phyloP scores from a whole-genome alignment of 306 rosid genomes.

The Prunus mongolica region DNA sequence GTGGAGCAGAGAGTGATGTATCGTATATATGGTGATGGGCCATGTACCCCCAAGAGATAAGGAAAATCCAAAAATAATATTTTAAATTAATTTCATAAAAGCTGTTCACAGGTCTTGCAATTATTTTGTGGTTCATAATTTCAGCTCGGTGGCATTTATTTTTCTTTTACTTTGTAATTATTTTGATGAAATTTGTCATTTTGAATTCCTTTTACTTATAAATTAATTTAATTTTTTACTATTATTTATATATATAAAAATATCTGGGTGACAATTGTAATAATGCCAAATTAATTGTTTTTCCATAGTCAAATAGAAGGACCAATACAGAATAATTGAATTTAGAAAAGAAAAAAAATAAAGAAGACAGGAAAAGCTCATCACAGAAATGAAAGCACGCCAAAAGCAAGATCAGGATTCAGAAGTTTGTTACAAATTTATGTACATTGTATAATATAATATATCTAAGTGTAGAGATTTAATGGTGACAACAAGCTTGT shows the following conservation, averaged over 20 bases:
- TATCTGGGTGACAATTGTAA: not conserved
- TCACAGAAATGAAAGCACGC: not conserved
- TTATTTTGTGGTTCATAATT: too few relatives aligned
- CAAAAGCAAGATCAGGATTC: not conserved
- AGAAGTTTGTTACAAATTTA: not conserved
- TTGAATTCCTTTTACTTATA: not conserved
- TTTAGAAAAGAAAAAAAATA: too few relatives aligned
- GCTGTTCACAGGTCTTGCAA: not conserved
- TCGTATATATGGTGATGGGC: not conserved
- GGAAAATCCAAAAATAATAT: not conserved
- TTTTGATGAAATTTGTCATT: not conserved
- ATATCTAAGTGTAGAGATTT: not conserved
- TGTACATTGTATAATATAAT: not conserved
- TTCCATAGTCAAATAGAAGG: too few relatives aligned
- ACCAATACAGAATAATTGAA: too few relatives aligned
- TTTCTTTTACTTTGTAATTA: too few relatives aligned
- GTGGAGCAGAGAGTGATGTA: not conserved
- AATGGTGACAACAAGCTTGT: not conserved
- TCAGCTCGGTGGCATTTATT: too few relatives aligned
- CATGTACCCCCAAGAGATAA: constrained; percentile 38
- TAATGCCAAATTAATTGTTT: too few relatives aligned
- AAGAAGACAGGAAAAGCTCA: too few relatives aligned
- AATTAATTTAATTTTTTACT: too few relatives aligned
- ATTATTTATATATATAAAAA: too few relatives aligned
- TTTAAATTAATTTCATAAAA: not conserved